phyloP scores from a whole-genome alignment of 1,139 yeast species.

The Yarrowia galli region DNA sequence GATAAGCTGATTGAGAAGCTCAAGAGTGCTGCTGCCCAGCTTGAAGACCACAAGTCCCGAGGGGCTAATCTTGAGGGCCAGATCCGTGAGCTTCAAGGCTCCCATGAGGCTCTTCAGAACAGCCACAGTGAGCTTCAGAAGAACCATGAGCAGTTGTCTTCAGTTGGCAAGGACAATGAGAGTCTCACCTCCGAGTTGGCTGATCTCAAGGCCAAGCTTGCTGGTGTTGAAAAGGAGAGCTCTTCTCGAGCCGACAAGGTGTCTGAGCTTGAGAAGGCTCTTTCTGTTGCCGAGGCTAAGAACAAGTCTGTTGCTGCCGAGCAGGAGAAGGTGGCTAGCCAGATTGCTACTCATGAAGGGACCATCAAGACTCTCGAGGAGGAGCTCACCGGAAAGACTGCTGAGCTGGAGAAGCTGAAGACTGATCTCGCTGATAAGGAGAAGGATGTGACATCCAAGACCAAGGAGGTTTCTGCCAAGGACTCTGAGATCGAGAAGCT shows the following conservation, averaged over 20 bases:
- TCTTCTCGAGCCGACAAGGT: neutral
- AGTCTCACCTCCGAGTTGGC: constrained; percentile 13
- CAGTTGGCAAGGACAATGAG: constrained; percentile 30
- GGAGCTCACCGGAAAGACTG: neutral
- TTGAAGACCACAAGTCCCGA: constrained; percentile 35
- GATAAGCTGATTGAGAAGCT: constrained; percentile 43
- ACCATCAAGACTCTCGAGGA: constrained; percentile 18
- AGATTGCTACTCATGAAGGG: constrained; percentile 38
- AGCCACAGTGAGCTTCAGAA: neutral
- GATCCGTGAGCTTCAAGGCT: constrained; percentile 20
- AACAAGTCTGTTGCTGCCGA: constrained; percentile 41
- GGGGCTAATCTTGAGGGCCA: constrained; percentile 14
- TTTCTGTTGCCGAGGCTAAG: constrained; percentile 28
- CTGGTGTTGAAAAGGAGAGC: constrained; percentile 3
- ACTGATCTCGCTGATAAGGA: constrained; percentile 1
- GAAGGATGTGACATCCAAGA: constrained; percentile 19
- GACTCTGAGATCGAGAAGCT: constrained; percentile 3
- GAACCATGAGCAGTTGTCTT: constrained; percentile 10
- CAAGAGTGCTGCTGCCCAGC: constrained; percentile 41
- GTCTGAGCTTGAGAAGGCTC: constrained; percentile 22
- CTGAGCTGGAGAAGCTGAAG: constrained; percentile 18
- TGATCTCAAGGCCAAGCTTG: constrained; percentile 27
- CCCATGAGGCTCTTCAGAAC: constrained; percentile 16
- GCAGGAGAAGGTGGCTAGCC: constrained; percentile 40
- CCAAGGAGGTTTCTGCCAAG: constrained; percentile 20